Percentiles rank a stretch among this genome's conserved stretches.
phyloP scores from a whole-genome alignment of 768 basidiomycete species.

The Trametes punicea region DNA sequence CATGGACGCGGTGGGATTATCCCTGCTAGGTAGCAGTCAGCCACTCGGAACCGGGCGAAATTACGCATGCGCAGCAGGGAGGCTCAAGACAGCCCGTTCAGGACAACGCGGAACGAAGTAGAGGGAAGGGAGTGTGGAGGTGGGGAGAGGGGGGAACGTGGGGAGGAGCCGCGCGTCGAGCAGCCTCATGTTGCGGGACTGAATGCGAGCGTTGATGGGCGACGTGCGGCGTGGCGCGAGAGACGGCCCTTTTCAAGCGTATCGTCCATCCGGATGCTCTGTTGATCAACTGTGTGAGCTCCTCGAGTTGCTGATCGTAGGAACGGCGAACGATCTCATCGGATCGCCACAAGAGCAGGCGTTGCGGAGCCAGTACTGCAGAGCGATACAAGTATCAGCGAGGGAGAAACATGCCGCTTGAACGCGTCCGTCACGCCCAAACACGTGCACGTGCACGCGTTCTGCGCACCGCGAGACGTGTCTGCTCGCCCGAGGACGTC shows the following conservation, averaged over 20 bases:
- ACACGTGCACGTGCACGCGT: constrained; percentile 5
- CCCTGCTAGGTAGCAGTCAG: not conserved
- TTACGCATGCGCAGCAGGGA: not conserved
- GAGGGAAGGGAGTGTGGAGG: not conserved
- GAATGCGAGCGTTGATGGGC: constrained; percentile 3
- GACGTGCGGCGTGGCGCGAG: constrained; percentile 18
- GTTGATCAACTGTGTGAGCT: too few relatives aligned
- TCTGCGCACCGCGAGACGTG: not conserved
- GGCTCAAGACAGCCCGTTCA: not conserved
- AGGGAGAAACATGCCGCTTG: not conserved
- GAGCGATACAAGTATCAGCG: too few relatives aligned
- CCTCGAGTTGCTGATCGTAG: constrained; percentile 1
- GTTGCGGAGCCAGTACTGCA: constrained; percentile 5
- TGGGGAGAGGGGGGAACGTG: constrained; percentile 1
- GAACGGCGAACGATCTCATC: not conserved
- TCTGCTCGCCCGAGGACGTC: constrained; percentile 1
- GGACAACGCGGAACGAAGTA: not conserved
- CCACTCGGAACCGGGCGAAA: constrained; percentile 1
- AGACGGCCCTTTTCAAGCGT: constrained; percentile 7
- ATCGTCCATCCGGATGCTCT: not conserved
- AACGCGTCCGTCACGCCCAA: not conserved
- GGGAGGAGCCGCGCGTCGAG: constrained; percentile 1
- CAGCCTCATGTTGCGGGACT: constrained; percentile 13
- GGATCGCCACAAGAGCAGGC: not conserved
- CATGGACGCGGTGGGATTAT: constrained; percentile 1